Percentiles rank a stretch among this genome's conserved stretches.
Conservation (phyloP, 2,329 filamentous ascomycete genomes). For the Chaetomiaceae sp. region DNA sequence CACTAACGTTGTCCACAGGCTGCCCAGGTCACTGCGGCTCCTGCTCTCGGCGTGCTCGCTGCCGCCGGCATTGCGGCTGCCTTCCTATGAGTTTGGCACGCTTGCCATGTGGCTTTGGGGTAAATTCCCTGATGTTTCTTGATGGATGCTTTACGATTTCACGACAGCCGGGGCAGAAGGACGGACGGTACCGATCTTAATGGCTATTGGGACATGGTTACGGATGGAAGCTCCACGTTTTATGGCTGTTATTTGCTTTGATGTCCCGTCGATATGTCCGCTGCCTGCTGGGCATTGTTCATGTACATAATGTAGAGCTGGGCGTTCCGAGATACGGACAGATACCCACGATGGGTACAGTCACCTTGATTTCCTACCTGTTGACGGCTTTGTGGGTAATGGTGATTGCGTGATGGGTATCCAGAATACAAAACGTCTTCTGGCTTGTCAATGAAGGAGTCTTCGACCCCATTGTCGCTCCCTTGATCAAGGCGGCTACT, state of each 20-base stretch:
- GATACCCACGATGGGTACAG: conserved; percentile 22
- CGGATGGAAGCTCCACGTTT: conserved; percentile 12
- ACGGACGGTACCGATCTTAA: conserved; percentile 24
- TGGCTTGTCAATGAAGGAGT: too few species aligned
- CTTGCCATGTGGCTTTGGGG: background rate
- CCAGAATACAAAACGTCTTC: conserved; percentile 1
- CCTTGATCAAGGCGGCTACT: too few species aligned
- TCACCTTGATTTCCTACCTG: background rate
- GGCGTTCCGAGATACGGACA: conserved; percentile 18
- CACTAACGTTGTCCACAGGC: conserved; percentile 23
- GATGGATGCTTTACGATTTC: conserved; percentile 19
- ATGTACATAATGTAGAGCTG: conserved; percentile 24
- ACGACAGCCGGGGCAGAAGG: conserved; percentile 11
- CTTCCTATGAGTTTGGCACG: conserved; percentile 39
- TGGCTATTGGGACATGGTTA: conserved; percentile 21
- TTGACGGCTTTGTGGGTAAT: conserved; percentile 9
- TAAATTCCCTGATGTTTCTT: conserved; percentile 7
- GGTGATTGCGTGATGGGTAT: background rate
- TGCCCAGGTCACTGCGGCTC: conserved; percentile 42
- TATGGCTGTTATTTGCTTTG: conserved; percentile 17
- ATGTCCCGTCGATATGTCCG: conserved; percentile 20
- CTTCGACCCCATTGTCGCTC: too few species aligned
- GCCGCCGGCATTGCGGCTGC: conserved; percentile 47
- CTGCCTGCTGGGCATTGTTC: conserved; percentile 14
- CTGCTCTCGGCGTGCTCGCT: conserved; percentile 42